Conservation (phyloP, 768 basidiomycete species). For the Chalciporus piperatus region DNA sequence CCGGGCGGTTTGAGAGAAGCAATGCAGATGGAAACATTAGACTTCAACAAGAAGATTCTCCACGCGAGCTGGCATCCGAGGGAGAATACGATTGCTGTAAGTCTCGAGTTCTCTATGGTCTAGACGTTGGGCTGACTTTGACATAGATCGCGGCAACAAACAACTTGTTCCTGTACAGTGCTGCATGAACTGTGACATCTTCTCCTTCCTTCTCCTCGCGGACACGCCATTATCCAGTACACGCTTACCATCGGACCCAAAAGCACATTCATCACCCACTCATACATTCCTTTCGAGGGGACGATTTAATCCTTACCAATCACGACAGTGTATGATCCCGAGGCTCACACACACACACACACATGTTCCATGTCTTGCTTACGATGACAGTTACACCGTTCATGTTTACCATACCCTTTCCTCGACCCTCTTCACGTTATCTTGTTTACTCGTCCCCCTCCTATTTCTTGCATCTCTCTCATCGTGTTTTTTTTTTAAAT, state of each 20-base stretch:
- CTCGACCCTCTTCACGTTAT: constrained; percentile 23
- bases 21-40: constrained; percentile 82
- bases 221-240: constrained; percentile 11
- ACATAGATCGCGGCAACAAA: constrained; percentile 85
- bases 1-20: constrained; percentile 70
- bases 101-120: constrained; percentile 27
- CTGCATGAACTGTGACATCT: constrained; percentile 35
- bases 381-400: constrained; percentile 25
- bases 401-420: constrained; percentile 30
- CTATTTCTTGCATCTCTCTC: constrained; percentile 21
- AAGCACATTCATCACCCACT: constrained; percentile 11
- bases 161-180: constrained; percentile 34
- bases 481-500: constrained; percentile 12
- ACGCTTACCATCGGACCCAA: constrained; percentile 12
- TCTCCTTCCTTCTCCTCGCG: constrained; percentile 4
- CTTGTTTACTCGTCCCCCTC: constrained; percentile 4
- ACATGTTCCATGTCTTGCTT: constrained; percentile 28
- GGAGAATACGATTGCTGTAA: constrained; percentile 96
- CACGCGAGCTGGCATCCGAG: constrained; percentile 97
- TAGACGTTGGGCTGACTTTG: constrained; percentile 3
- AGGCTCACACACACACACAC: constrained; percentile 7
- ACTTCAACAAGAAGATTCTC: constrained; percentile 97
- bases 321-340: constrained; percentile 25
- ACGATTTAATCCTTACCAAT: constrained; percentile 24
- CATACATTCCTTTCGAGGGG: constrained; percentile 23